phyloP scores from a whole-genome alignment of 257 asterid genomes.

The Rubia yunnanensis region DNA sequence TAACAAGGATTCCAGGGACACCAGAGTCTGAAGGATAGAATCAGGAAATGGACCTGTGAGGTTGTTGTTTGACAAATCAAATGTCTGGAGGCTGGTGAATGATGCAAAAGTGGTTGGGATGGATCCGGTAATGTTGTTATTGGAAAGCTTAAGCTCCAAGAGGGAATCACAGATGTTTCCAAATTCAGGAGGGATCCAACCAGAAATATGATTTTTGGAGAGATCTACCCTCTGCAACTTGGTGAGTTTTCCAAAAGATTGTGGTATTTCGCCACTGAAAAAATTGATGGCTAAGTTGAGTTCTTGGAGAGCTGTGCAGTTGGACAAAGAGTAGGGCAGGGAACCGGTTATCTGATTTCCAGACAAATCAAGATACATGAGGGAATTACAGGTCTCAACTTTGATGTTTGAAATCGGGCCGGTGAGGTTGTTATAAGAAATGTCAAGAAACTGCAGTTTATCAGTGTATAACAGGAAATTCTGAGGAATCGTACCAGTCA shows the following conservation, averaged over 20 bases:
- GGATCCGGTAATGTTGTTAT: slow-evolving; percentile 74
- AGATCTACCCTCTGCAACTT: slow-evolving; percentile 63
- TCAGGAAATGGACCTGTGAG: slow-evolving; percentile 72
- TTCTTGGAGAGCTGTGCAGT: slow-evolving; percentile 56
- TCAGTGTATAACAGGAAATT: slow-evolving; percentile 39
- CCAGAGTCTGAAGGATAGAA: slow-evolving; percentile 38
- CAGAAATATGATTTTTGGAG: slow-evolving; percentile 64
- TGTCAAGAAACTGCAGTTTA: slow-evolving; percentile 53
- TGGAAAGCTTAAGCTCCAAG: slow-evolving; percentile 58
- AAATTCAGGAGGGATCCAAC: slow-evolving; percentile 78
- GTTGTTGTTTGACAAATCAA: slow-evolving; percentile 69
- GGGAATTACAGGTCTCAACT: slow-evolving; percentile 55
- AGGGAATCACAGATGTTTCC: slow-evolving; percentile 55
- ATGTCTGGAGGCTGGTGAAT: slow-evolving; percentile 48
- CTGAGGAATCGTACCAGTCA: slow-evolving; percentile 55
- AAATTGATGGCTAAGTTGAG: slow-evolving; percentile 44
- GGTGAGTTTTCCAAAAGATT: slow-evolving; percentile 46
- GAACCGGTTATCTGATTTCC: slow-evolving; percentile 55
- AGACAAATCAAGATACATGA: slow-evolving; percentile 60
- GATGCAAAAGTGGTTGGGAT: slow-evolving; percentile 60
- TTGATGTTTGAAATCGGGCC: slow-evolving; percentile 46
- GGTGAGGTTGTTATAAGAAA: slow-evolving; percentile 68
- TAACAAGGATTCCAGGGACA: slow-evolving; percentile 53
- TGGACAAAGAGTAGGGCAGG: slow-evolving; percentile 51
- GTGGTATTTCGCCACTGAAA: slow-evolving; percentile 57